A percentile compares a stretch with the other conserved stretches of the same genome.
phyloP scores from a whole-genome alignment of 768 basidiomycete genomes.

The Chiua virens region DNA sequence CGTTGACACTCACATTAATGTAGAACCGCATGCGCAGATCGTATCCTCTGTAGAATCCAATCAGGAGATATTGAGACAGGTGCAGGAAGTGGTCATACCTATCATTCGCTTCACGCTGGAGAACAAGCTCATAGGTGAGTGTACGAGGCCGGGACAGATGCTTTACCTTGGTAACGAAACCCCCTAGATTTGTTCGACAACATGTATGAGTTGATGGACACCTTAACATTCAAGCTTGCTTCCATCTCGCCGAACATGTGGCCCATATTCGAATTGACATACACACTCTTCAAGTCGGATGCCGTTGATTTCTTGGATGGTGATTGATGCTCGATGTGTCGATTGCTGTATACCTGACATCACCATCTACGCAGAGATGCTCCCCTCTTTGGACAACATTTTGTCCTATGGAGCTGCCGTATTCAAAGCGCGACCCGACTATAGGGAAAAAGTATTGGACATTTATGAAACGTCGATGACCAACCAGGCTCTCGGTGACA shows the following conservation, averaged over 20 bases:
- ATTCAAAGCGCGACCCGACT: conserved; percentile 71
- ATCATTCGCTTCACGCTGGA: conserved; percentile 76
- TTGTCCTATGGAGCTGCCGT: conserved; percentile 78
- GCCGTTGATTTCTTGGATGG: conserved; percentile 88
- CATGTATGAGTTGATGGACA: conserved; percentile 84
- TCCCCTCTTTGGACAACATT: conserved; percentile 86
- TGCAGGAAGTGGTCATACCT: conserved; percentile 81
- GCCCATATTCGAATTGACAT: conserved; percentile 83
- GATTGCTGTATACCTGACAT: background rate
- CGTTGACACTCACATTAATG: background rate
- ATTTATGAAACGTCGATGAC: conserved; percentile 78
- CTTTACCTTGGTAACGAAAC: background rate
- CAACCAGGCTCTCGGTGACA: conserved; percentile 73
- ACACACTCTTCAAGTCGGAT: conserved; percentile 77
- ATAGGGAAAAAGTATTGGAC: conserved; percentile 78
- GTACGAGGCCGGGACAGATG: background rate
- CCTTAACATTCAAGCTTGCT: conserved; percentile 77
- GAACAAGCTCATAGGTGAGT: conserved; percentile 71
- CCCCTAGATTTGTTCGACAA: conserved; percentile 78
- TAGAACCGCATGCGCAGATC: conserved; percentile 47
- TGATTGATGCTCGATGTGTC: conserved; percentile 24
- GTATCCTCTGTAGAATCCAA: conserved; percentile 72
- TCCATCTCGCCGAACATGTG: conserved; percentile 80
- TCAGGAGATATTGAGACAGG: conserved; percentile 71
- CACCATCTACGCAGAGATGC: conserved; percentile 63